Percentiles rank a stretch among this genome's conserved stretches.
phyloP scores from a whole-genome alignment of 371 early-diverging fungal genomes.

The Dichotomocladium elegans region DNA sequence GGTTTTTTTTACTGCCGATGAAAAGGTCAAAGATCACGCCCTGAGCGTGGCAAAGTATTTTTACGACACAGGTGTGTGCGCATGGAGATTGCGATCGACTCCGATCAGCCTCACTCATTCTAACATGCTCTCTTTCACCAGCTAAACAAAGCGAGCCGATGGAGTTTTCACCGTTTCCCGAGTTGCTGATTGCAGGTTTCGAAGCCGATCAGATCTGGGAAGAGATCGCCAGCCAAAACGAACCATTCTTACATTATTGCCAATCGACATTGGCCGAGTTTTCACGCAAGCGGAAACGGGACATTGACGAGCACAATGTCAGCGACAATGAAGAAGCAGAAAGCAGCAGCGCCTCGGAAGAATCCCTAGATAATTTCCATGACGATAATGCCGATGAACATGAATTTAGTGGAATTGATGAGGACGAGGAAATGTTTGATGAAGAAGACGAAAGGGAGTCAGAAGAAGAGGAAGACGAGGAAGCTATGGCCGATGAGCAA shows the following conservation, averaged over 20 bases:
- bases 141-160: constrained; percentile 46
- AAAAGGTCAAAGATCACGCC: constrained; percentile 30
- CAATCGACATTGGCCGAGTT: constrained; percentile 38
- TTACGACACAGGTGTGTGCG: constrained; percentile 53
- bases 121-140: constrained; percentile 5
- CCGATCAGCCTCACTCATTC: neutral
- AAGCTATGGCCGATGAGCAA: neutral
- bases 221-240: constrained; percentile 82
- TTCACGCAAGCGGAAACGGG: constrained; percentile 8
- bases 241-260: constrained; percentile 71
- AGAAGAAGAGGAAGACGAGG: constrained; percentile 1
- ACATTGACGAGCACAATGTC: constrained; percentile 8
- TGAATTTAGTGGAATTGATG: constrained; percentile 18
- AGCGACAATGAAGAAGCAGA: constrained; percentile 23
- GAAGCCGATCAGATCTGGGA: constrained; percentile 93
- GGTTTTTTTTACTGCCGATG: constrained; percentile 41
- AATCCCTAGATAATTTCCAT: constrained; percentile 14
- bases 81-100: neutral
- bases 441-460: constrained; percentile 16
- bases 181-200: constrained; percentile 72
- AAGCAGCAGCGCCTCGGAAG: constrained; percentile 23
- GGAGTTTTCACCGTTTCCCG: constrained; percentile 51
- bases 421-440: constrained; percentile 7
- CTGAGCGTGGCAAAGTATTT: constrained; percentile 45
- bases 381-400: constrained; percentile 17